Conservation (phyloP, 2,329 filamentous ascomycete genomes). For the Aspergillus luchuensis region DNA sequence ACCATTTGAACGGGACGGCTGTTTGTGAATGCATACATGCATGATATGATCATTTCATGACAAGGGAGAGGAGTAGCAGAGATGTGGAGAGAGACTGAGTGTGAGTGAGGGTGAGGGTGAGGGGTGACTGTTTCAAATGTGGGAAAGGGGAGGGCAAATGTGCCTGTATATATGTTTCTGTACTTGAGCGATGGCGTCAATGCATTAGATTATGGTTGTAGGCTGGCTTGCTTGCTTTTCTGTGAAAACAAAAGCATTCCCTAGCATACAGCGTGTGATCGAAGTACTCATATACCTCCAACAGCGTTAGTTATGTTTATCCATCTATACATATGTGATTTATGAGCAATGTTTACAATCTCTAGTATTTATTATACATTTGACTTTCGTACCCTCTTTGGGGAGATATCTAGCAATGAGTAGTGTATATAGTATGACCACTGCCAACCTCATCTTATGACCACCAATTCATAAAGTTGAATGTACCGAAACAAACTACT, state of each 20-base stretch:
- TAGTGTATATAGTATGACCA: too few species aligned
- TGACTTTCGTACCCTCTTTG: too few species aligned
- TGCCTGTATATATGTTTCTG: constrained; percentile 9
- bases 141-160: background rate
- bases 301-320: background rate
- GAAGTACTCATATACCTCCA: background rate
- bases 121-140: background rate
- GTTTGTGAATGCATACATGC: constrained; percentile 4
- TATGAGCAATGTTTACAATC: too few species aligned
- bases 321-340: background rate
- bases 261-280: constrained; percentile 1
- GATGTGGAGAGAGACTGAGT: background rate
- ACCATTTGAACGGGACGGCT: constrained; percentile 13
- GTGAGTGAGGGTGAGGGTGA: background rate
- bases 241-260: background rate
- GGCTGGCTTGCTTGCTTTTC: background rate
- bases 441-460: too few species aligned
- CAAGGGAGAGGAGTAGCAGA: background rate
- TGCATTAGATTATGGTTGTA: constrained; percentile 1
- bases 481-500: too few species aligned
- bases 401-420: too few species aligned
- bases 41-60: constrained; percentile 12
- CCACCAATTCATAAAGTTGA: too few species aligned
- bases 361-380: too few species aligned
- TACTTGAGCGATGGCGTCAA: constrained; percentile 4